Evolutionary conservation across 2,329 filamentous ascomycete species (phyloP), one percentile per base, ranked within the genome.

Genomic region (Verticillium zaregamsianum): DNA sequence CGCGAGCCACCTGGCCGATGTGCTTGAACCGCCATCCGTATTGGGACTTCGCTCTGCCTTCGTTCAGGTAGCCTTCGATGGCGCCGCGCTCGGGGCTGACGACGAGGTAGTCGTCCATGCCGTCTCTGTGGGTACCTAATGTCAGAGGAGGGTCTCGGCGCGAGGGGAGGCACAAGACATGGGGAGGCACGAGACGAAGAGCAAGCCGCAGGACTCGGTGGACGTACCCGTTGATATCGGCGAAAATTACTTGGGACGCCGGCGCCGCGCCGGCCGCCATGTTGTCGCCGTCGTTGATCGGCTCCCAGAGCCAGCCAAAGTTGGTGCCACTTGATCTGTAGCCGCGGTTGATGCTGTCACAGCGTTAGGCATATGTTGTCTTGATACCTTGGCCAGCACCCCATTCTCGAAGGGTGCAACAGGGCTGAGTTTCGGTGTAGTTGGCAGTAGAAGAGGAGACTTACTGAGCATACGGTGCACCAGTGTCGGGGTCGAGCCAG

Each of bases 151-250:
- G n/a, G n/a, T n/a, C n/a, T n/a, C n/a, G n/a, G n/a, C n/a, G n/a
- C n/a, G n/a, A n/a, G n/a, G n/a, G n/a, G n/a, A n/a, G n/a, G n/a
- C n/a, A n/a, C n/a, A n/a, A n/a, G n/a, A n/a, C n/a, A n/a, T n/a
- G n/a, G n/a, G n/a, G n/a, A n/a, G n/a, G n/a, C n/a, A n/a, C n/a
- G 17, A 33, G 32, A 9, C 32, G 9, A 5, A 9, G 32, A 5
- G n/a, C n/a, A n/a, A 33, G 32, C 5, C 5, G 32, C 5, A 33
- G 32, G 32, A 33, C 5, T 5, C 32, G 9, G 9, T 9, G 5
- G 9, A 5, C 32, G 39, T 58, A 64, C 65, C 65, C 63, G 40
- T 61, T 52, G 35, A 66, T 65, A 31, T 66, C 62, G 11, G 63
- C 63, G 23, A 64, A 67, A 0, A 33, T 17, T 8, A 67, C 64